Conservation (phyloP, 352 stramenopile genomes). For the Phytophthora cryptogea region DNA sequence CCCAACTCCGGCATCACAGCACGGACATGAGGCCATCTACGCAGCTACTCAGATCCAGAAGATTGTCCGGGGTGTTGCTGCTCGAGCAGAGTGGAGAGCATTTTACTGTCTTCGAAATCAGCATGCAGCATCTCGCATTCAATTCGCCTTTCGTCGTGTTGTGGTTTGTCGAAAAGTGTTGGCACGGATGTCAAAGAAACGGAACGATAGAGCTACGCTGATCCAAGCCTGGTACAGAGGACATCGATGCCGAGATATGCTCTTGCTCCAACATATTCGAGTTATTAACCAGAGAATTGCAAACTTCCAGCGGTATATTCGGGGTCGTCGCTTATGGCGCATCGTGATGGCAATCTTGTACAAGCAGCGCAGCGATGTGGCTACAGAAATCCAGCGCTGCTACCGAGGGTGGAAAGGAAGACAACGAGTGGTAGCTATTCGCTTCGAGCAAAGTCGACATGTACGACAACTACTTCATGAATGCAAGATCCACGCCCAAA, state of each 20-base stretch:
- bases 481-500: slow-evolving; percentile 26
- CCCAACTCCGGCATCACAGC: slow-evolving; percentile 8
- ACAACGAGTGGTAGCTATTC: slow-evolving; percentile 20
- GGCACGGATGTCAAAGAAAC: slow-evolving; percentile 27
- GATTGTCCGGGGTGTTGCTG: slow-evolving; percentile 40
- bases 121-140: slow-evolving; percentile 34
- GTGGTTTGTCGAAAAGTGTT: slow-evolving; percentile 29
- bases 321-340: slow-evolving; percentile 47
- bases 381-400: slow-evolving; percentile 42
- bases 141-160: slow-evolving; percentile 43
- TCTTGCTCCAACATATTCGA: slow-evolving; percentile 29
- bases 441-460: slow-evolving; percentile 50
- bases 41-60: slow-evolving; percentile 67
- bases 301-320: slow-evolving; percentile 49
- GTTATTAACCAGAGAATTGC: slow-evolving; percentile 39
- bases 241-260: slow-evolving; percentile 33
- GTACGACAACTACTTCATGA: slow-evolving; percentile 30
- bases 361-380: slow-evolving; percentile 32
- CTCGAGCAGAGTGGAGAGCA: slow-evolving; percentile 35
- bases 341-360: slow-evolving; percentile 44
- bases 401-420: slow-evolving; percentile 46
- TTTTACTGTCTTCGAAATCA: slow-evolving; percentile 51
- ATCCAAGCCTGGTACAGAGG: slow-evolving; percentile 59
- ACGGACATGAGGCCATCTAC: slow-evolving; percentile 58
- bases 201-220: slow-evolving; percentile 22